Evolutionary conservation across 306 rosid species (phyloP).

Genomic region (Myrica gale): DNA sequence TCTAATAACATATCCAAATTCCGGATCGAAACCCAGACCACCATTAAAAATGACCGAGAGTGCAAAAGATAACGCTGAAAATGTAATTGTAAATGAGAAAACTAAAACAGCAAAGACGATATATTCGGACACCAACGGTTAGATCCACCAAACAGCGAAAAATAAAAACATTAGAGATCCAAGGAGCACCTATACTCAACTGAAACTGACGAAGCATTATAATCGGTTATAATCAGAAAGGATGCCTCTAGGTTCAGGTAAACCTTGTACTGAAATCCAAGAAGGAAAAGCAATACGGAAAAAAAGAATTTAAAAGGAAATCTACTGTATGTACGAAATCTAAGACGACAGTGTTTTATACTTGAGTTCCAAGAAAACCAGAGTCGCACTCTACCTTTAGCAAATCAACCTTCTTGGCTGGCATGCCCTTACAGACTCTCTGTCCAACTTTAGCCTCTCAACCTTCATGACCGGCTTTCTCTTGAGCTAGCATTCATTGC

Average conservation of each 20-base stretch:
- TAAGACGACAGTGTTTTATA: no score
- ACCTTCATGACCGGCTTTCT: neutral
- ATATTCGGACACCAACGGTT: neutral
- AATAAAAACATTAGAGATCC: neutral
- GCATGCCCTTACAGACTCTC: no score
- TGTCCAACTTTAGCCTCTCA: neutral
- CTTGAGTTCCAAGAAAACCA: no score
- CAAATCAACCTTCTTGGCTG: no score
- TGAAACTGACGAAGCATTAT: no score
- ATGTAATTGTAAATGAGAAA: neutral
- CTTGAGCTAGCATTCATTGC: neutral
- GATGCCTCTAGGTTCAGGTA: neutral
- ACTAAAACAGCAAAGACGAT: neutral
- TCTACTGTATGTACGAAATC: no score
- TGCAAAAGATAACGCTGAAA: neutral
- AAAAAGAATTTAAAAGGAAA: no score
- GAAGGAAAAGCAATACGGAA: no score
- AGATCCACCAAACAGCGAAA: neutral
- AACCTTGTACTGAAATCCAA: neutral
- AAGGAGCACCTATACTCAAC: neutral
- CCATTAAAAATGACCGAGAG: slow-evolving; percentile 13
- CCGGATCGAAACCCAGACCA: slow-evolving; percentile 22
- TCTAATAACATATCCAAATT: slow-evolving; percentile 21
- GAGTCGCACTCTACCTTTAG: no score
- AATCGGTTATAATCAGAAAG: neutral